Base-by-base conservation (phyloP, 805 yeast species). In the Candida xiaguanensis region DNA sequence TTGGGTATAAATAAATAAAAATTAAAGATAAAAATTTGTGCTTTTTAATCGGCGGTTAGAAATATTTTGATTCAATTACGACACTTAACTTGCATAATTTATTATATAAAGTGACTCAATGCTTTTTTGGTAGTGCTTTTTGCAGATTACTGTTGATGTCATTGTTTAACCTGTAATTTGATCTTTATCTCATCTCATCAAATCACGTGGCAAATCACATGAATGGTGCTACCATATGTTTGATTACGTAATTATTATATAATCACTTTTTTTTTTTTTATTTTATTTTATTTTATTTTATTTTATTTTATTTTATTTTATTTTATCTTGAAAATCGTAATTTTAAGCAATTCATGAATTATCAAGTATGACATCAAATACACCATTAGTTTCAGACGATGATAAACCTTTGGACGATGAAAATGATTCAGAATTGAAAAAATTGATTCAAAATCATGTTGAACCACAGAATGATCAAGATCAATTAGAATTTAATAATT, bases 401-500 rank as follows among this genome's bases (percentile, higher is more conserved):
- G 34, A 19, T 19, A 5, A 29, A 8, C 5, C 20, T 15, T 29
- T 16, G 17, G 13, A 9, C 8, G 22, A 31, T 31, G 25, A 35
- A 11, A 17, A 24, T 13, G 41, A 38, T 3, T 2, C 3, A 4
- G 41, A 38, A 15, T 30, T 43, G 12, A 37, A 34, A 20, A 34
- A 40, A 16, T 31, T 43, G 16, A 25, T 43, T 17, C 24, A 43
- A 19, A 29, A 24, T 13, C 41, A 36, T 15, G 28, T n/a, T 6
- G 17, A 33, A 6, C 23, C 25, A 3, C 13, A 19, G 2, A 33
- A 35, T 5, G 13, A 41, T 16, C 52, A 56, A 25, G 74, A 65
- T 34, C 71, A 68, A 44, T 31, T 46, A n/a, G 56, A 56, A 43
- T 74, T 75, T 50, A 59, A 78, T 40, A 58, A 59, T 6, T 59